Conservation (phyloP, 2,329 filamentous ascomycete species). For the Neurospora sp. region DNA sequence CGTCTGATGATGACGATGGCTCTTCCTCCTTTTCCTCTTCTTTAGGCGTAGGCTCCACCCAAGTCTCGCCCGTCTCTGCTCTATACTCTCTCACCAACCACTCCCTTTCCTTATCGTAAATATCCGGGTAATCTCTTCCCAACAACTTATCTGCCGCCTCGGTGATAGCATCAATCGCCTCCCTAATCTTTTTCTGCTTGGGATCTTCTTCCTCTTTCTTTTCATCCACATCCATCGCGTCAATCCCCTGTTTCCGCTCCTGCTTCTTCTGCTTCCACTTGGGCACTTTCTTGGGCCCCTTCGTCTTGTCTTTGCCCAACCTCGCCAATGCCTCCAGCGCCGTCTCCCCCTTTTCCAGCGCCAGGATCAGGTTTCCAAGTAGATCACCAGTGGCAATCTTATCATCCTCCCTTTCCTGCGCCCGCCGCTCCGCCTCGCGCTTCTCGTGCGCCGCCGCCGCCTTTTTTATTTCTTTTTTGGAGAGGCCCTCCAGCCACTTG, state of each 20-base stretch:
- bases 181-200: constrained; percentile 58
- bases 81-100: constrained; percentile 72
- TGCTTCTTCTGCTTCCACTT: constrained; percentile 65
- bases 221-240: constrained; percentile 64
- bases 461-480: constrained; percentile 85
- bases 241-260: constrained; percentile 40
- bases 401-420: constrained; percentile 66
- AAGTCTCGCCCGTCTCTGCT: constrained; percentile 78
- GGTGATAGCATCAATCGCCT: constrained; percentile 73
- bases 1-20: constrained; percentile 4
- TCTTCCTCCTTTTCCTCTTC: constrained; percentile 24
- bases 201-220: constrained; percentile 50
- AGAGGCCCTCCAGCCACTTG: constrained; percentile 82
- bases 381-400: constrained; percentile 80
- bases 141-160: constrained; percentile 83
- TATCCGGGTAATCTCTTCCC: constrained; percentile 72
- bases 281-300: constrained; percentile 43
- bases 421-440: constrained; percentile 65
- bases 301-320: constrained; percentile 59
- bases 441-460: constrained; percentile 82
- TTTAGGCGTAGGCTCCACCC: constrained; percentile 42
- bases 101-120: constrained; percentile 86
- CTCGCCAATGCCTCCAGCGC: constrained; percentile 79
- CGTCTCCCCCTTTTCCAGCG: constrained; percentile 73
- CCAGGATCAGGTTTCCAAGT: constrained; percentile 60